A percentile compares a stretch with the other conserved stretches of the same genome.
Conservation (phyloP, 2,329 filamentous ascomycete species). For the Nannizziopsis barbatae region DNA sequence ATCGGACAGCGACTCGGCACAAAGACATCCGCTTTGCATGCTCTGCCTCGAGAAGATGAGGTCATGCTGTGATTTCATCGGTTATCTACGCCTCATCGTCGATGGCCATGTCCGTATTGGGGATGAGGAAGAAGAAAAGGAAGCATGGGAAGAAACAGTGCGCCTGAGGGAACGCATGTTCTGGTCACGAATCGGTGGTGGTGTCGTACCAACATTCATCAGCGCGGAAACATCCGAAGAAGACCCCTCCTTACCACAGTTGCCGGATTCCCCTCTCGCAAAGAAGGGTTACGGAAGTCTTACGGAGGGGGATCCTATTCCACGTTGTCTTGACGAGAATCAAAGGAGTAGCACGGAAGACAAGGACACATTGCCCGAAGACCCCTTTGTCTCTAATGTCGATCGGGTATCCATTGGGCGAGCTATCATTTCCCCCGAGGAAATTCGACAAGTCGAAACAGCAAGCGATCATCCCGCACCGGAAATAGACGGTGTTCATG, state of each 20-base stretch:
- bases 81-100: constrained; percentile 80
- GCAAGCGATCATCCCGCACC: background rate
- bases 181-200: constrained; percentile 85
- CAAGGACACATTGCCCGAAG: constrained; percentile 9
- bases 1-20: constrained; percentile 73
- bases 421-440: constrained; percentile 13
- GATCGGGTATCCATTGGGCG: constrained; percentile 16
- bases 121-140: constrained; percentile 70
- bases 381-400: constrained; percentile 17
- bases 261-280: background rate
- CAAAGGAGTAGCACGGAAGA: background rate
- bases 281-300: constrained; percentile 1
- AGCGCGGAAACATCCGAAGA: constrained; percentile 18
- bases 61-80: constrained; percentile 82
- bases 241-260: background rate
- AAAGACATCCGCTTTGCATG: constrained; percentile 78
- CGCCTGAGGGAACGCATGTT: constrained; percentile 90
- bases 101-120: constrained; percentile 85
- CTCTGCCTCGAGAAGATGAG: constrained; percentile 78
- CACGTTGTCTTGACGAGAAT: background rate
- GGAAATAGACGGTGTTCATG: background rate
- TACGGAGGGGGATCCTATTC: background rate
- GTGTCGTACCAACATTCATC: constrained; percentile 60
- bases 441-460: background rate
- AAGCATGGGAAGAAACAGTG: constrained; percentile 90